Evolutionary conservation across 805 yeast genomes (phyloP), one percentile per base, ranked within the genome.

Genomic region (Candida corydali): DNA sequence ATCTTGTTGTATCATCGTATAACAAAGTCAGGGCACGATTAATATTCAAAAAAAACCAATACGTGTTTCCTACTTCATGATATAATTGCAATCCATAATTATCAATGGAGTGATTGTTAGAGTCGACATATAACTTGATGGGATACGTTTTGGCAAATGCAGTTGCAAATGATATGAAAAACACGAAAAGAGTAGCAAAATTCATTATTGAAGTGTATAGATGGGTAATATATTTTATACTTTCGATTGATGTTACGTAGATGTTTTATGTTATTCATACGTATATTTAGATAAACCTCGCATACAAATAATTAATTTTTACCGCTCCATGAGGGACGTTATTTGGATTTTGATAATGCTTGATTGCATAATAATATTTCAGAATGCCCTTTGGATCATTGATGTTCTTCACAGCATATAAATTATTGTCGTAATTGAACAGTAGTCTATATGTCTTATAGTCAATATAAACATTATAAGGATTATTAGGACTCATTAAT

Each of bases 341-440:
- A 23, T 20, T 33, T 12, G 15, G 6, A n/a, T 26, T 20, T 10
- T 10, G 9, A 26, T 26, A 33, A 14, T 18, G 26, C 12, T 19
- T 24, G 6, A 30, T 30, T 3, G 38, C 38, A 29, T 35, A 35
- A 14, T 29, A 12, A 8, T 28, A 17, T 14, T 29, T 30, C 5
- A 30, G 26, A 25, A 7, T 12, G 5, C 23, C 23, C 9, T 19
- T 5, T 12, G 38, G 20, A 18, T 35, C 38, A 14, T 20, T 20
- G 10, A 35, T 20, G 14, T 30, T 29, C 19, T 35, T 35, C 8
- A 30, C 38, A 5, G 38, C 38, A 14, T 35, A 35, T 35, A 35
- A 14, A 8, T 22, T 20, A 17, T 28, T 18, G 18, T 7, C 15
- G 10, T 19, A 15, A 17, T 35, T 17, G n/a, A 35, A 35, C 5